These are phyloP conservation scores for Bruguiera gymnorhiza DNA, from an alignment of 345 rosid genomes.

Conservation along the genomic window DNA sequence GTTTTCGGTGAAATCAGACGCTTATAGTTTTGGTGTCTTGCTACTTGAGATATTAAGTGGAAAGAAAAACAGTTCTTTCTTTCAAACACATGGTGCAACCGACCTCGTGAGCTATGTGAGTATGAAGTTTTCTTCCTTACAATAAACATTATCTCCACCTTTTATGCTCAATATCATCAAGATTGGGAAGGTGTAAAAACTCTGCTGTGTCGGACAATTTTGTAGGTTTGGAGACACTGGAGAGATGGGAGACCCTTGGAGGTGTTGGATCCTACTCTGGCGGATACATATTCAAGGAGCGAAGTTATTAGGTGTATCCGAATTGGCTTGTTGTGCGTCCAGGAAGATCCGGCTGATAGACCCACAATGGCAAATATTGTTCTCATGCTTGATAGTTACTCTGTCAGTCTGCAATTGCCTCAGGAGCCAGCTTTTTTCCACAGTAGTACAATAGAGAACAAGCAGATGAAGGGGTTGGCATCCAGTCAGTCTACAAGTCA, in stretches of 20 bases:
- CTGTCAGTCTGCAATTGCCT: constrained; percentile 39
- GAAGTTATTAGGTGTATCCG: constrained; percentile 52
- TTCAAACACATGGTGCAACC: constrained; percentile 18
- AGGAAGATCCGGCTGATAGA: constrained; percentile 47
- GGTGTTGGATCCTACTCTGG: constrained; percentile 43
- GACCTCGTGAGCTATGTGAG: constrained; percentile 37
- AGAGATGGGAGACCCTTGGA: constrained; percentile 25
- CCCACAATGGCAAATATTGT: constrained; percentile 48
- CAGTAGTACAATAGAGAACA: constrained; percentile 3
- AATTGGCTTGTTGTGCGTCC: constrained; percentile 60
- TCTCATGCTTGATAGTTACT: constrained; percentile 43
- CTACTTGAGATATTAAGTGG: constrained; percentile 38
- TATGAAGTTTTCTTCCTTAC: neutral
- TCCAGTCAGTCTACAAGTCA: constrained; percentile 20
- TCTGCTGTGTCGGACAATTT: neutral
- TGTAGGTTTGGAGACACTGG: neutral
- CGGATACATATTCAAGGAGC: constrained; percentile 21
- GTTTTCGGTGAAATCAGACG: constrained; percentile 21
- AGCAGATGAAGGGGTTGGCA: neutral
- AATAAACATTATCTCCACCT: neutral
- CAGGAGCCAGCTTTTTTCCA: constrained; percentile 32
- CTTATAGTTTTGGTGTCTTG: constrained; percentile 6
- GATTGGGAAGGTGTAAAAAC: neutral
- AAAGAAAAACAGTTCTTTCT: constrained; percentile 28
- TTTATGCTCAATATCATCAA: neutral